Evolutionary conservation across 208 protist species (phyloP).

Genomic region (Wallacemonas collosoma): DNA sequence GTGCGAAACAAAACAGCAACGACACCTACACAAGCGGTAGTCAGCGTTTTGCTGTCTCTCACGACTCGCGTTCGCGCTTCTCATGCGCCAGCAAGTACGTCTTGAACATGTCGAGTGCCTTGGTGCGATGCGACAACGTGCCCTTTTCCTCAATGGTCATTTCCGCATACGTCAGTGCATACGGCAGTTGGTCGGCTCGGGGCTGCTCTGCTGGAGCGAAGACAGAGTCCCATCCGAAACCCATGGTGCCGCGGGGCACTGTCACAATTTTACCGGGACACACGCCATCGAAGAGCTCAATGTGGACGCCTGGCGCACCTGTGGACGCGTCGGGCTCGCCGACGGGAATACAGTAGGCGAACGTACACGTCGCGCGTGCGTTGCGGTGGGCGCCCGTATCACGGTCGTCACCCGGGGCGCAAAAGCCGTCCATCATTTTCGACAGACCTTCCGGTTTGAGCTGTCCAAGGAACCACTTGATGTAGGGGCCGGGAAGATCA

Average conservation of each 20-base stretch:
- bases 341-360: conserved; percentile 47
- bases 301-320: not conserved
- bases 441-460: conserved; percentile 91
- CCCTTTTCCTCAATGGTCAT: conserved; percentile 93
- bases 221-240: conserved; percentile 96
- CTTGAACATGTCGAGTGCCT: conserved; percentile 59
- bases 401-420: not conserved
- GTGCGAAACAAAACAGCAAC: no score
- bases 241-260: conserved; percentile 63
- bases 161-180: conserved; percentile 87
- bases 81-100: conserved; percentile 34
- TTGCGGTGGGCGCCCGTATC: conserved; percentile 26
- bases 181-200: conserved; percentile 5
- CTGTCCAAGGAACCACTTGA: conserved; percentile 98
- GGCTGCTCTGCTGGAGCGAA: conserved; percentile 89
- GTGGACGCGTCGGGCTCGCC: conserved; percentile 21
- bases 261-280: conserved; percentile 69
- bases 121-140: conserved; percentile 94
- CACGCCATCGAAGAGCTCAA: conserved; percentile 74
- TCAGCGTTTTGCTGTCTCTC: not conserved
- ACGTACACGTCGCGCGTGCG: conserved; percentile 85
- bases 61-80: not conserved
- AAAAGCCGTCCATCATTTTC: conserved; percentile 92
- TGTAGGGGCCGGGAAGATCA: conserved; percentile 97
- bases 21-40: not conserved